Evolutionary conservation across 2,329 filamentous ascomycete species (phyloP).

Genomic region (Setomelanomma holmii): DNA sequence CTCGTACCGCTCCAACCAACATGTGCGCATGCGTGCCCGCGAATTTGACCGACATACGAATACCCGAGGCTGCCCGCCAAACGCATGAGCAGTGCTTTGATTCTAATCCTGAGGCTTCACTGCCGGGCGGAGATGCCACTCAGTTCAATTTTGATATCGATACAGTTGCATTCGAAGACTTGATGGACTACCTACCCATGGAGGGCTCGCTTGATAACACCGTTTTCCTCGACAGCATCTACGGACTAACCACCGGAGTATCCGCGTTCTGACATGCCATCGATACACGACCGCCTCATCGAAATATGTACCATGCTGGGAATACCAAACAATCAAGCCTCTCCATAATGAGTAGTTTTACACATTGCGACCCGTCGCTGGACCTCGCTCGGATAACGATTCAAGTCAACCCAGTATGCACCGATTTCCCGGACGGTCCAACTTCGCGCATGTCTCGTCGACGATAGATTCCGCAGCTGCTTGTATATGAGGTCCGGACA

Average conservation of each 20-base stretch:
- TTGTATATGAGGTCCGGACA: slow-evolving; percentile 1
- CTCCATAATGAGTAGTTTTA: neutral
- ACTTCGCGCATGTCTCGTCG: neutral
- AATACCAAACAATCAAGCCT: neutral
- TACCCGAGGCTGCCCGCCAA: slow-evolving; percentile 10
- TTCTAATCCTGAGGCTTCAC: slow-evolving; percentile 4
- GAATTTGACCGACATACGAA: slow-evolving; percentile 15
- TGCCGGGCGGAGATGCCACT: slow-evolving; percentile 18
- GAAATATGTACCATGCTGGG: no score
- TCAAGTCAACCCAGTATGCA: neutral
- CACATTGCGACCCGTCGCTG: neutral
- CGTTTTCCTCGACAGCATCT: slow-evolving; percentile 29
- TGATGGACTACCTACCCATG: slow-evolving; percentile 31
- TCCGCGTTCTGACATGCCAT: neutral
- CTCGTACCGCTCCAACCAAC: slow-evolving; percentile 6
- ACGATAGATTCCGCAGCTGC: neutral
- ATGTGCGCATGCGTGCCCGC: slow-evolving; percentile 8
- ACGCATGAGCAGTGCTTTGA: slow-evolving; percentile 1
- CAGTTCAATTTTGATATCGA: slow-evolving; percentile 35
- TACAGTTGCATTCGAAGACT: slow-evolving; percentile 31
- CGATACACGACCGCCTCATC: no score
- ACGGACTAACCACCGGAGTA: neutral
- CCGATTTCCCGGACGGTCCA: neutral
- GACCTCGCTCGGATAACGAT: neutral
- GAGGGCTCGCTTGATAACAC: slow-evolving; percentile 32